Base-by-base conservation (phyloP, 1,284 basidiomycete species). In the Neolentinus lepideus region DNA sequence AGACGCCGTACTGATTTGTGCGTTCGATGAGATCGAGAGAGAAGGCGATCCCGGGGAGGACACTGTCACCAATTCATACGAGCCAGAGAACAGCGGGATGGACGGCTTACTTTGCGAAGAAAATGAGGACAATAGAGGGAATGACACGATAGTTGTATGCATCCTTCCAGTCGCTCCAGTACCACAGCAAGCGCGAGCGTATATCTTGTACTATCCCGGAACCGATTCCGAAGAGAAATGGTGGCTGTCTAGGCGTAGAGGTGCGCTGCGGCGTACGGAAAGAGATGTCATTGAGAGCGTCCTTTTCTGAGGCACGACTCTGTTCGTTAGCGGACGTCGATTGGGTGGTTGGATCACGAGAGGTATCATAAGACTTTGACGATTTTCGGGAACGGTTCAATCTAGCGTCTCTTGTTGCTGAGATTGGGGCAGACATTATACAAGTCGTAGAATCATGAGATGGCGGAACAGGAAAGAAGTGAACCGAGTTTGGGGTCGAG, bases 11-110 rank as follows among this genome's bases (percentile, higher is more conserved):
- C 62, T 91, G 82, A 25, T 85, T 79, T 1, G 92, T 93, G 0
- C 93, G 94, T 69, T 96, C 90, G 68, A 97, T 95, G 52, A 98
- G 78, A 66, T 98, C 94, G 48, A 98, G 72, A 19, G 93, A 92
- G 68, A 98, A 98, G 1, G 95, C 94, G 52, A 97, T 86, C 8
- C 91, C 93, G 1, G 94, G 94, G 50, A 96, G 79, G 24, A 94
- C 86, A 59, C 86, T 88, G 59, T 6, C 31, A 33, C 16, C 57
- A 43, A 54, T 33, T 52, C 2, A 55, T 48, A 47, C 22, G 26
- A 48, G 21, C 19, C 24, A 26, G n/a, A 26, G 12, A 19, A 33
- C 47, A n/a, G 12, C 46, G 19, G 35, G 22, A 4, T 21, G 54
- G 36, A 36, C 54, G 52, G 64, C 82, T 59, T 65, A 90, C 86